phyloP scores from a whole-genome alignment of 805 yeast genomes.

The Candida morakotiae region DNA sequence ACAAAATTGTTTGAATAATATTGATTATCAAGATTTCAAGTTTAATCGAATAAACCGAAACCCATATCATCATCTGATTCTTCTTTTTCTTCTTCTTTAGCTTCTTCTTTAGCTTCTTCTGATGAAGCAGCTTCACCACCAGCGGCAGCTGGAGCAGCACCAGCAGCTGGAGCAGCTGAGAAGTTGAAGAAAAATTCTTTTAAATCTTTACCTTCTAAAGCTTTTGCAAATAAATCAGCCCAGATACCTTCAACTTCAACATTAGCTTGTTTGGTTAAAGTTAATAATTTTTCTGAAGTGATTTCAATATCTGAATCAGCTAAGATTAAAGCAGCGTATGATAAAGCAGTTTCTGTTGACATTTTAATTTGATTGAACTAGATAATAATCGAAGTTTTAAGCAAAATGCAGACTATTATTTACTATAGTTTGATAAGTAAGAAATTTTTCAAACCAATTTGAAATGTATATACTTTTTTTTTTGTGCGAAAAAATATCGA shows the following conservation, averaged over 20 bases:
- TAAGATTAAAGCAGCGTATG: constrained; percentile 49
- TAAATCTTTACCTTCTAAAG: constrained; percentile 44
- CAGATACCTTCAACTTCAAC: constrained; percentile 44
- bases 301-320: constrained; percentile 46
- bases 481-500: no score
- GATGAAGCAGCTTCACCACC: constrained; percentile 33
- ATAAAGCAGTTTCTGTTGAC: constrained; percentile 47
- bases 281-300: constrained; percentile 40
- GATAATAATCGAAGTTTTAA: constrained; percentile 49
- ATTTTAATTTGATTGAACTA: constrained; percentile 31
- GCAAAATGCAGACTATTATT: constrained; percentile 50
- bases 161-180: constrained; percentile 43
- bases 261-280: constrained; percentile 39
- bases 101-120: constrained; percentile 30
- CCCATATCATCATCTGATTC: constrained; percentile 40
- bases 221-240: constrained; percentile 46
- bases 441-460: no score
- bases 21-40: constrained; percentile 3
- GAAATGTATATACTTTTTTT: no score
- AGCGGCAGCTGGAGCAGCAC: constrained; percentile 33
- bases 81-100: constrained; percentile 34
- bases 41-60: constrained; percentile 43
- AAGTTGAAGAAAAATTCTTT: constrained; percentile 48
- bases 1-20: constrained; percentile 2
- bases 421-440: constrained; percentile 26